A percentile compares a stretch with the other conserved stretches of the same genome.
Conservation (phyloP, 2,329 filamentous ascomycete species). For the Colletotrichum ledebouriae region DNA sequence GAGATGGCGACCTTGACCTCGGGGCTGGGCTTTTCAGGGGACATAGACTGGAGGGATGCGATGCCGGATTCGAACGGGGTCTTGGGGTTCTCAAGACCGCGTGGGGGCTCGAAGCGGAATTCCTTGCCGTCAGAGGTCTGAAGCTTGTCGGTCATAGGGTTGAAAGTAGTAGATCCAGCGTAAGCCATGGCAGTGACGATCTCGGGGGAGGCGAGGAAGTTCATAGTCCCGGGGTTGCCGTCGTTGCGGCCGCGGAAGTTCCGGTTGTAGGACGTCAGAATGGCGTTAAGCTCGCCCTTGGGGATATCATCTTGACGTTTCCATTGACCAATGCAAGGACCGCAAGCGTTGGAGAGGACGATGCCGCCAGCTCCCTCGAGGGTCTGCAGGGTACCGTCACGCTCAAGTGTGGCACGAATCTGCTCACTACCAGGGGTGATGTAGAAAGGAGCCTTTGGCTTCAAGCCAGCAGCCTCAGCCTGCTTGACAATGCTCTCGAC, state of each 20-base stretch:
- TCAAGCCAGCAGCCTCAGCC: constrained; percentile 87
- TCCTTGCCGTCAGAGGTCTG: constrained; percentile 81
- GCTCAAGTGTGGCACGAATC: constrained; percentile 92
- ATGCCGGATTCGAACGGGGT: constrained; percentile 83
- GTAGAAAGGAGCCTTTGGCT: constrained; percentile 92
- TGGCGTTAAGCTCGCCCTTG: constrained; percentile 92
- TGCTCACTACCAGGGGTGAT: constrained; percentile 97
- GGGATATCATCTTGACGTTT: constrained; percentile 86
- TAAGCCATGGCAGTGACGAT: constrained; percentile 97
- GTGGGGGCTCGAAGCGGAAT: constrained; percentile 88
- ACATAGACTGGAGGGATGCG: constrained; percentile 78
- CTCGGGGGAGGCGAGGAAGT: constrained; percentile 97
- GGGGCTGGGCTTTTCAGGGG: constrained; percentile 70
- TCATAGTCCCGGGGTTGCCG: constrained; percentile 97
- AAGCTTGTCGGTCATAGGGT: constrained; percentile 90
- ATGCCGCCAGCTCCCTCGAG: constrained; percentile 90
- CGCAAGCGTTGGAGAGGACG: constrained; percentile 94
- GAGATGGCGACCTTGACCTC: constrained; percentile 81
- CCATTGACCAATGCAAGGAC: constrained; percentile 96
- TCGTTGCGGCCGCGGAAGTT: constrained; percentile 99
- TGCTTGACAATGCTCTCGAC: constrained; percentile 94
- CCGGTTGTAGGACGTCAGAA: constrained; percentile 97
- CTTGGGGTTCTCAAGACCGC: constrained; percentile 74
- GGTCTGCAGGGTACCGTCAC: constrained; percentile 87
- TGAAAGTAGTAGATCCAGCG: constrained; percentile 93